Conservation (phyloP, 208 protist species). For the Naegleria gruberi region DNA sequence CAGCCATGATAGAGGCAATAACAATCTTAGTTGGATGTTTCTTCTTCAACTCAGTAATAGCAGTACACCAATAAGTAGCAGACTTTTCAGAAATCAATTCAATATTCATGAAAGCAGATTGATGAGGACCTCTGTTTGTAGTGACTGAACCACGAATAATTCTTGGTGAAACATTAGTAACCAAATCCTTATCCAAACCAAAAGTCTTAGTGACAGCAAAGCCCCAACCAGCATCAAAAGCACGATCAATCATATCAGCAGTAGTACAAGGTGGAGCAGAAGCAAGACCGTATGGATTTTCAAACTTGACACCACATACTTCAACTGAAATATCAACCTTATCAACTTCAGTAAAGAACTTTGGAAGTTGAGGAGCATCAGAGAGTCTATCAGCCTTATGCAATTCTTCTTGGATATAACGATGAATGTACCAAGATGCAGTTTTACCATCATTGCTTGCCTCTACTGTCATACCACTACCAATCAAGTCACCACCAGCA, state of each 20-base stretch:
- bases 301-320: constrained; percentile 64
- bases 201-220: constrained; percentile 82
- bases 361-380: constrained; percentile 49
- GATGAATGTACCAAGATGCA: constrained; percentile 68
- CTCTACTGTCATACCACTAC: constrained; percentile 63
- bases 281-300: constrained; percentile 79
- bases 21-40: constrained; percentile 69
- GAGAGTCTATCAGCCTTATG: constrained; percentile 39
- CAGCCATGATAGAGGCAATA: constrained; percentile 71
- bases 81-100: constrained; percentile 71
- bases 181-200: constrained; percentile 60
- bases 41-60: constrained; percentile 64
- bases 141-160: constrained; percentile 45
- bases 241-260: constrained; percentile 39
- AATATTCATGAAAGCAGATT: constrained; percentile 69
- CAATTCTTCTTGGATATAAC: constrained; percentile 53
- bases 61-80: constrained; percentile 60
- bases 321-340: constrained; percentile 62
- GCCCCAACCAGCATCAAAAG: constrained; percentile 69
- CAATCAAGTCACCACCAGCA: constrained; percentile 61
- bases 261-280: constrained; percentile 59
- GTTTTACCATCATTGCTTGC: constrained; percentile 76
- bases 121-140: constrained; percentile 41
- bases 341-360: constrained; percentile 65
- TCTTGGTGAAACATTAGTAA: constrained; percentile 69